Evolutionary conservation across 768 basidiomycete genomes (phyloP), one percentile per base, ranked within the genome.

Genomic region (Amanita exitialis): DNA sequence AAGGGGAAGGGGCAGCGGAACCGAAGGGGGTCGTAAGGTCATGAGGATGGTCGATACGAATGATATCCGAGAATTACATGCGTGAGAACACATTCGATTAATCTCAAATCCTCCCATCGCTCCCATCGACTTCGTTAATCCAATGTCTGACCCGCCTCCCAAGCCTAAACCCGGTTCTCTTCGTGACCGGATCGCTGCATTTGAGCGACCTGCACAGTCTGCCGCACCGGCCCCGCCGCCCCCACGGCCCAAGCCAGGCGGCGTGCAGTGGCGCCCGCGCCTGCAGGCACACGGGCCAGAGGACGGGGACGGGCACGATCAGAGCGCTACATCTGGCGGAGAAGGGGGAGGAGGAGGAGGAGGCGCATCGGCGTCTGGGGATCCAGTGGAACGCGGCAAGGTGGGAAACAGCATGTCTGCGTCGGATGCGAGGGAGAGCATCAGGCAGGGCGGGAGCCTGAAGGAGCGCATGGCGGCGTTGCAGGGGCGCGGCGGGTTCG

Each of bases 381-480:
- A 3, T 10, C 6, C 20, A 23, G 41, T 12, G 41, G 41, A 2
- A 6, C 15, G 13, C 3, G 76, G n/a, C n/a, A n/a, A n/a, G n/a
- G n/a, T n/a, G n/a, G n/a, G n/a, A n/a, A n/a, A n/a, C 9, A 30
- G 78, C 0, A 86, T 90, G 86, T 84, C 80, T 20, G 89, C 89
- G 4, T 79, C 80, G 25, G 94, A 97, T 70, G 93, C 93, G 18
- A 83, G 86, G 64, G 86, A 84, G 59, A 86, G 85, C 59, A 94
- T 95, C 65, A 78, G 77, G 4, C 80, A 80, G 51, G 85, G 78
- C 2, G 85, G 80, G 4, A 90, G 88, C 51, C 67, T 98, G 57
- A 93, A 84, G 69, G 95, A 96, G 53, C 80, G 95, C 34, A 96
- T 98, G 92, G 92, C 92, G 27, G 91, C 92, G 2, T 69, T 97